Base-by-base conservation (phyloP, 495 filamentous ascomycete species). In the Penicillium lividum region DNA sequence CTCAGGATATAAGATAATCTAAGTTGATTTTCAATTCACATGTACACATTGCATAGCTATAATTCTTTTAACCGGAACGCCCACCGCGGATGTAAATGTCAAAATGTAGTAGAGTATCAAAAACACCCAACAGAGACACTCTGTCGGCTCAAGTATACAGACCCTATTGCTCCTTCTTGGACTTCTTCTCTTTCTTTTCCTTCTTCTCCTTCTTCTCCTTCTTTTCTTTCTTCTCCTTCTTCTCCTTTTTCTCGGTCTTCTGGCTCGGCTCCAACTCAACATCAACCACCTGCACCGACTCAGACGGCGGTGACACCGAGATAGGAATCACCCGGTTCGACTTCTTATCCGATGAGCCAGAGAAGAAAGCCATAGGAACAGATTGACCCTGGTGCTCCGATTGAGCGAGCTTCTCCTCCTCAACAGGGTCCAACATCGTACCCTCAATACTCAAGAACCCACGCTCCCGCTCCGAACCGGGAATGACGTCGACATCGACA, bases 391-490 rank as follows among this genome's bases (percentile, higher is more conserved):
- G 62, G 11, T 63, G 59, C 61, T 82, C 80, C 18, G 75, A 63
- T 51, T 73, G 65, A 5, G 73, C 28, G 7, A 82, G 58, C 43
- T 63, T 59, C 9, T 61, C 62, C 57, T 83, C 80, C 44, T 82
- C 80, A 28, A 78, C 77, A 4, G 68, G 66, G 4, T 62, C 60
- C 34, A 90, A 73, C 76, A 91, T 81, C 22, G 86, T 89, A 5
- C 88, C 89, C 64, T 88, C 85, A 52, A 92, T 86, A 57, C 81
- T 86, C 61, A 90, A 60, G 65, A 89, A 86, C 0, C 84, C 81
- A 53, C 74, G 76, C 56, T 87, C 82, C 51, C 80, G 74, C 56
- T 85, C 81, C 30, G 79, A 77, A 33, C 79, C 81, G 3, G 82
- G 73, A 56, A 80, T 80, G 18, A 82, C 77, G 62, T 90, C 86